Conservation (phyloP, 345 rosid genomes). For the Corchorus capsularis region DNA sequence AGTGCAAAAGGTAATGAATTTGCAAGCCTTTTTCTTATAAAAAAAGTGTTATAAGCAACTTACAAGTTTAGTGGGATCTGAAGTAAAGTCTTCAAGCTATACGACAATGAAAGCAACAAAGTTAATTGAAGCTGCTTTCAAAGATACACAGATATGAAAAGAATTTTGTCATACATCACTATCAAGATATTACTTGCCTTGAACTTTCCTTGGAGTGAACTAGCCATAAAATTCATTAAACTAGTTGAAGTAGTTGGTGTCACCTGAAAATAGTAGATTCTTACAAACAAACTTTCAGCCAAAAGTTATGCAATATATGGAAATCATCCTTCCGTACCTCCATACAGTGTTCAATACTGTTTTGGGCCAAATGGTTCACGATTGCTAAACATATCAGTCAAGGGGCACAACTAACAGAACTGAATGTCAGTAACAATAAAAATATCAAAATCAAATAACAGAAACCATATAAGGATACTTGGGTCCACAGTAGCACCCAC, state of each 20-base stretch:
- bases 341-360: constrained; percentile 53
- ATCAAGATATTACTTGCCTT: constrained; percentile 36
- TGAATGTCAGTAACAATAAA: neutral
- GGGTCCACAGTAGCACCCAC: constrained; percentile 44
- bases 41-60: constrained; percentile 18
- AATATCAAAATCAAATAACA: constrained; percentile 12
- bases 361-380: constrained; percentile 49
- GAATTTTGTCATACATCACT: constrained; percentile 4
- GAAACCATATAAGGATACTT: constrained; percentile 47
- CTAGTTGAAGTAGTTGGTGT: constrained; percentile 27
- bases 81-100: constrained; percentile 46
- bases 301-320: constrained; percentile 10
- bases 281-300: constrained; percentile 9
- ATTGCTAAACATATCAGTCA: constrained; percentile 48
- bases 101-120: constrained; percentile 22
- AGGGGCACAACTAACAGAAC: constrained; percentile 31
- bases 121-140: constrained; percentile 10
- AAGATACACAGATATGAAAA: constrained; percentile 2
- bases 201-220: constrained; percentile 32
- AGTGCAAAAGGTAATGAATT: neutral
- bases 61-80: constrained; percentile 36
- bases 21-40: neutral
- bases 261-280: constrained; percentile 37
- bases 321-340: constrained; percentile 47
- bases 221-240: constrained; percentile 17